Evolutionary conservation across 495 filamentous ascomycete species (phyloP).

Genomic region (Podospora australis): DNA sequence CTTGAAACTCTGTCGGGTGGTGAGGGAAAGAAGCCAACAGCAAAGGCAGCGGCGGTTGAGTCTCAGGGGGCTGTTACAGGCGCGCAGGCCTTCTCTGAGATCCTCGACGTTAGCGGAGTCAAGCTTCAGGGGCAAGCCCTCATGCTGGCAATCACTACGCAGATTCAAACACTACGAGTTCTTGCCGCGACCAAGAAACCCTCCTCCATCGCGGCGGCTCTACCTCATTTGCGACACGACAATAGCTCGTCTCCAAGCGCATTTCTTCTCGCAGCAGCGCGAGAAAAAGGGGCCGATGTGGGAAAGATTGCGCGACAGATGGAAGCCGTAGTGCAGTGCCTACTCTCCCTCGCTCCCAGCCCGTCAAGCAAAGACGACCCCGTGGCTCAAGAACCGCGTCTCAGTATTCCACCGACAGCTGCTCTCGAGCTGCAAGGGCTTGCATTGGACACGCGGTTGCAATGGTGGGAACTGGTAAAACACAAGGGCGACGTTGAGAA

Average conservation of each 20-base stretch:
- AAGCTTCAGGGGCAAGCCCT: slow-evolving; percentile 35
- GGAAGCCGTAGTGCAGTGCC: slow-evolving; percentile 59
- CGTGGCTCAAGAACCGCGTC: slow-evolving; percentile 37
- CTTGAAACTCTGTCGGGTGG: slow-evolving; percentile 38
- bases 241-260: slow-evolving; percentile 58
- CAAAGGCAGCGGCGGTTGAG: slow-evolving; percentile 12
- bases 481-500: slow-evolving; percentile 61
- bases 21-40: slow-evolving; percentile 24
- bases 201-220: slow-evolving; percentile 45
- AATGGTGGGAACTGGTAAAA: slow-evolving; percentile 66
- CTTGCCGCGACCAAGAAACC: slow-evolving; percentile 44
- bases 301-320: slow-evolving; percentile 64
- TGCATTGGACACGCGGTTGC: slow-evolving; percentile 57
- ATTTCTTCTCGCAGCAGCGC: slow-evolving; percentile 50
- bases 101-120: slow-evolving; percentile 52
- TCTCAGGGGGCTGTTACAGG: slow-evolving; percentile 32
- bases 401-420: slow-evolving; percentile 51
- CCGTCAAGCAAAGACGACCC: slow-evolving; percentile 47
- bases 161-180: slow-evolving; percentile 47
- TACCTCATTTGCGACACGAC: slow-evolving; percentile 35
- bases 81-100: slow-evolving; percentile 48
- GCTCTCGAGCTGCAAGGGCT: slow-evolving; percentile 60
- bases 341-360: slow-evolving; percentile 59
- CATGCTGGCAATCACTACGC: slow-evolving; percentile 44
- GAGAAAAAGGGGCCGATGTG: slow-evolving; percentile 36